Evolutionary conservation across 2,329 filamentous ascomycete genomes (phyloP).

Genomic region (Aspergillus fischeri): DNA sequence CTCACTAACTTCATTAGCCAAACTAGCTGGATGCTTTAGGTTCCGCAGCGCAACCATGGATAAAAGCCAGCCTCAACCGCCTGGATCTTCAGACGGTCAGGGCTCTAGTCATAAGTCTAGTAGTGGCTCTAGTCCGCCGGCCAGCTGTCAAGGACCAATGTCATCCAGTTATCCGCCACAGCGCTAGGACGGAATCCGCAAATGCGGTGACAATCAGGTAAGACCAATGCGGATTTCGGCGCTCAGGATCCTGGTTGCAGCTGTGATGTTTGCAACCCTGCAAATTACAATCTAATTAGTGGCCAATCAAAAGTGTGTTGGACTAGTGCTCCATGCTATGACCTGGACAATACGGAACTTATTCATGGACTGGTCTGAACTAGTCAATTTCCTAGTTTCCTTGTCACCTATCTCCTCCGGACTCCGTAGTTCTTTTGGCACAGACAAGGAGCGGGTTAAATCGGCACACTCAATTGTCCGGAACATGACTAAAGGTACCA

Average conservation of each 20-base stretch:
- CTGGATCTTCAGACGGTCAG: background rate
- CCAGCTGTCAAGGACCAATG: background rate
- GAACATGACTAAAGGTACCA: background rate
- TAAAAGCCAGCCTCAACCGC: background rate
- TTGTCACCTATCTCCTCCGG: background rate
- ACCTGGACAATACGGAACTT: background rate
- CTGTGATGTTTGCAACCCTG: no score
- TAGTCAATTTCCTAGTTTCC: background rate
- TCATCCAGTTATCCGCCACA: background rate
- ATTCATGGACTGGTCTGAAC: background rate
- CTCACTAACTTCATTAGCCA: background rate
- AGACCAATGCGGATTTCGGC: slow-evolving; percentile 2
- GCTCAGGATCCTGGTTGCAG: background rate
- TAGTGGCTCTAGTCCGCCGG: background rate
- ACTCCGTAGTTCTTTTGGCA: background rate
- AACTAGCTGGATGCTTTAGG: background rate
- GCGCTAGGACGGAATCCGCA: slow-evolving; percentile 7
- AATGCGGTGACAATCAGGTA: background rate
- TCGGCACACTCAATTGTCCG: background rate
- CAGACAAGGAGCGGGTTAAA: background rate
- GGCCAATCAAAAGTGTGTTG: background rate
- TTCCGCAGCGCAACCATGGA: background rate
- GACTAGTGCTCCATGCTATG: background rate
- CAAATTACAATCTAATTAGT: background rate
- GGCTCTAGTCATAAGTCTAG: background rate